Base-by-base conservation (phyloP, 345 rosid species). In the Orychophragmus violaceus region DNA sequence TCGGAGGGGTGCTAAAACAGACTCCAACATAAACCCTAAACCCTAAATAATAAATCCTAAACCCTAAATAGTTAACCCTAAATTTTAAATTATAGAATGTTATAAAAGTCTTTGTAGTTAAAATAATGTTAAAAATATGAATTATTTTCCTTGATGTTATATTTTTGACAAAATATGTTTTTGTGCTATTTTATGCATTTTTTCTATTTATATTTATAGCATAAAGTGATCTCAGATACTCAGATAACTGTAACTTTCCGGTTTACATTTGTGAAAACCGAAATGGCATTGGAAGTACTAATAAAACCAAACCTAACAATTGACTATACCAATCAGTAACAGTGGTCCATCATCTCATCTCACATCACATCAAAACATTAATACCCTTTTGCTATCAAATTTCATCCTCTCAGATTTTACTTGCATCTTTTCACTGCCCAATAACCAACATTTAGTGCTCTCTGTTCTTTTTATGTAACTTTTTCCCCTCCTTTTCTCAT, bases 321-420 rank as follows among this genome's bases (percentile, higher is more conserved):
- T 17, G 70, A 46, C 76, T 70, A 64, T 28, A 49, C 29, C 61
- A 71, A 64, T 63, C 64, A 57, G 36, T 49, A 57, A 57, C 54
- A 72, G 46, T 64, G 71, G 76, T 72, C 76, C 71, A 65, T 50
- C n/a, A 17, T 22, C 59, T 50, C 63, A 35, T 44, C 52, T 64
- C 75, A 49, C 33, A 22, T 28, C 60, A 59, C 59, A 64, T 70
- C 71, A 73, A 23, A 41, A 66, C 72, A 66, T 73, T 66, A 59
- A 73, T 49, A 64, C 64, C 25, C 50, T 73, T 73, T 64, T 45
- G 45, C 33, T 42, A 28, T 27, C 67, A 36, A 24, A 21, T 27
- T 60, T 51, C 3, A 14, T 32, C 17, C 19, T 53, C 27, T 19
- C 49, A 64, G 49, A 28, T 44, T 49, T 57, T 57, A 58, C 50